Conservation (phyloP, 2,329 filamentous ascomycete genomes). For the Paracamarosporium sp. region DNA sequence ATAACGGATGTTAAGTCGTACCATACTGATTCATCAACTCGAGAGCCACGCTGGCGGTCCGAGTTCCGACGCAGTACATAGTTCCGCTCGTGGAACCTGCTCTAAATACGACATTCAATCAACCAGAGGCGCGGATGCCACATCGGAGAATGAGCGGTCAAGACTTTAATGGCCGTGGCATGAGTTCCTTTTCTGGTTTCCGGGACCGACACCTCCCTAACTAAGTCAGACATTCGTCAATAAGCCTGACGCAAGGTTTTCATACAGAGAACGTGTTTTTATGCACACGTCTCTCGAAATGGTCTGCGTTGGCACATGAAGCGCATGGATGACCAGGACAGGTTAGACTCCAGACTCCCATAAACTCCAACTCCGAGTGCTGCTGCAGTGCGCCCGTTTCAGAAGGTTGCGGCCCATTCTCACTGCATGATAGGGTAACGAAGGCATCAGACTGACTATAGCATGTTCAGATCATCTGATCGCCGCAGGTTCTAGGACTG, state of each 20-base stretch:
- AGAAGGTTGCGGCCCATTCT: background rate
- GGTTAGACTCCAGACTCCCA: background rate
- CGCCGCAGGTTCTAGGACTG: background rate
- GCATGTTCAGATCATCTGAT: background rate
- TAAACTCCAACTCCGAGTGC: background rate
- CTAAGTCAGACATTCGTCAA: background rate
- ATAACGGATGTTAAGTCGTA: too few species aligned
- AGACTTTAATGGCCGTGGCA: background rate
- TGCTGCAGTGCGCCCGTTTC: constrained; percentile 2
- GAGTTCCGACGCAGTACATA: background rate
- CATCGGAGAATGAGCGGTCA: background rate
- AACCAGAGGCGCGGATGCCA: background rate
- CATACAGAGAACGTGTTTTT: background rate
- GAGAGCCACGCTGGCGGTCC: background rate
- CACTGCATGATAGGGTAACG: background rate
- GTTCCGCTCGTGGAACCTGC: background rate
- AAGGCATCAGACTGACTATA: background rate
- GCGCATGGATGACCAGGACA: background rate
- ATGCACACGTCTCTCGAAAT: background rate
- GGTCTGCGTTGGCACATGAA: background rate
- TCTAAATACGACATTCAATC: background rate
- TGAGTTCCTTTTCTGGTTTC: background rate
- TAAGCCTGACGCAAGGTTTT: background rate
- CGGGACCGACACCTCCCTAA: too few species aligned
- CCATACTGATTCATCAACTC: background rate